Conservation (phyloP, 2,329 filamentous ascomycete species). For the Arthrinium phaeospermum region DNA sequence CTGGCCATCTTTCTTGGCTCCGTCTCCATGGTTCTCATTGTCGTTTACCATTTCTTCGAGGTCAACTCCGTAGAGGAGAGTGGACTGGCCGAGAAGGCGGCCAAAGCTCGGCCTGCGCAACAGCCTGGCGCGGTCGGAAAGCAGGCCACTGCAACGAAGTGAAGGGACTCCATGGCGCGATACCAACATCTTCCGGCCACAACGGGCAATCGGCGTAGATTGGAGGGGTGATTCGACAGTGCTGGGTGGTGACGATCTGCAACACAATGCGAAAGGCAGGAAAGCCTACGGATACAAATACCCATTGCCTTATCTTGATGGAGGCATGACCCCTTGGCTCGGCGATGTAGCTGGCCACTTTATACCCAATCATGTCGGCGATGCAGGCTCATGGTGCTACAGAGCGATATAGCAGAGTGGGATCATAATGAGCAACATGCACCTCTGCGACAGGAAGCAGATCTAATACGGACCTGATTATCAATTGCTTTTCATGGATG, state of each 20-base stretch:
- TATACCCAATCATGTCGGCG: no score
- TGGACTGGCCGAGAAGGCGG: slow-evolving; percentile 34
- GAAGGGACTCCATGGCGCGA: neutral
- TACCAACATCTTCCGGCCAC: neutral
- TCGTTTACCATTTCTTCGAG: slow-evolving; percentile 95
- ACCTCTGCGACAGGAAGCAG: neutral
- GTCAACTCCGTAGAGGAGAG: slow-evolving; percentile 71
- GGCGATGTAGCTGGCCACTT: neutral
- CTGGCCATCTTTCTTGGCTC: slow-evolving; percentile 93
- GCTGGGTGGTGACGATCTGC: neutral
- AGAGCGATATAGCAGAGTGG: neutral
- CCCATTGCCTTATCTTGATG: neutral
- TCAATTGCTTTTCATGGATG: neutral
- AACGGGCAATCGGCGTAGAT: neutral
- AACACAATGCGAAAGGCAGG: neutral
- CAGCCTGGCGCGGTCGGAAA: slow-evolving; percentile 33
- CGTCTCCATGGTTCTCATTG: slow-evolving; percentile 87
- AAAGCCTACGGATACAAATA: neutral
- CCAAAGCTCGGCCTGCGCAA: slow-evolving; percentile 36
- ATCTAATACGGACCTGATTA: neutral
- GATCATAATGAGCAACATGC: neutral
- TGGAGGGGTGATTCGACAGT: neutral
- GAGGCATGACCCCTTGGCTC: neutral
- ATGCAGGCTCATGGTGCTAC: neutral
- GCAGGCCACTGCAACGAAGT: slow-evolving; percentile 17